Conservation (phyloP, 2,329 filamentous ascomycete species). For the Phaeoacremonium minimum region DNA sequence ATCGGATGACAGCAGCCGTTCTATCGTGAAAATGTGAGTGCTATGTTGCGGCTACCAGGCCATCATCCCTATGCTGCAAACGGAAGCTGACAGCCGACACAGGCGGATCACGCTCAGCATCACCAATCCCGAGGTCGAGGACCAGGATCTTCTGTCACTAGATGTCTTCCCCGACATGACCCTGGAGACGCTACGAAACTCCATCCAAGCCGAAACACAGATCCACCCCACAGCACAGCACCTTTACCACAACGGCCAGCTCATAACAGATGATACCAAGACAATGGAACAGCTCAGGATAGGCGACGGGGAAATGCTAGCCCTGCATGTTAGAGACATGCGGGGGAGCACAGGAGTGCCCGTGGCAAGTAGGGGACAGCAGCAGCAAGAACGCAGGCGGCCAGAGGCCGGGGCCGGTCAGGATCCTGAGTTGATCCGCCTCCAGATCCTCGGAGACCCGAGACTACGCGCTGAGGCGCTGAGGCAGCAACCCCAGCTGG, state of each 20-base stretch:
- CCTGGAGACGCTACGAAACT: slow-evolving; percentile 78
- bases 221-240: slow-evolving; percentile 72
- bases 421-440: slow-evolving; percentile 77
- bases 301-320: slow-evolving; percentile 87
- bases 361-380: slow-evolving; percentile 23
- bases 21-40: no score
- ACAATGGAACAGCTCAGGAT: slow-evolving; percentile 80
- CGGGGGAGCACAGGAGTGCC: slow-evolving; percentile 40
- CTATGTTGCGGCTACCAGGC: no score
- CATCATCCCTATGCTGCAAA: no score
- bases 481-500: slow-evolving; percentile 71
- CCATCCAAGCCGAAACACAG: slow-evolving; percentile 77
- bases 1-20: no score
- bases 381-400: slow-evolving; percentile 21
- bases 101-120: slow-evolving; percentile 90
- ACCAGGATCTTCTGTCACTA: slow-evolving; percentile 74
- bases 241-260: slow-evolving; percentile 84
- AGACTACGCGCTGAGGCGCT: slow-evolving; percentile 66
- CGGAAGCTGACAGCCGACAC: no score
- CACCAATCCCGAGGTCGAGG: slow-evolving; percentile 65
- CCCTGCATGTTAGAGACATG: slow-evolving; percentile 70
- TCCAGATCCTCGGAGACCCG: slow-evolving; percentile 79
- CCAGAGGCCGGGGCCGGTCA: slow-evolving; percentile 31
- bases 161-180: slow-evolving; percentile 82
- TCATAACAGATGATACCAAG: slow-evolving; percentile 71